Conservation (phyloP, 768 basidiomycete species). For the Russula virescens region DNA sequence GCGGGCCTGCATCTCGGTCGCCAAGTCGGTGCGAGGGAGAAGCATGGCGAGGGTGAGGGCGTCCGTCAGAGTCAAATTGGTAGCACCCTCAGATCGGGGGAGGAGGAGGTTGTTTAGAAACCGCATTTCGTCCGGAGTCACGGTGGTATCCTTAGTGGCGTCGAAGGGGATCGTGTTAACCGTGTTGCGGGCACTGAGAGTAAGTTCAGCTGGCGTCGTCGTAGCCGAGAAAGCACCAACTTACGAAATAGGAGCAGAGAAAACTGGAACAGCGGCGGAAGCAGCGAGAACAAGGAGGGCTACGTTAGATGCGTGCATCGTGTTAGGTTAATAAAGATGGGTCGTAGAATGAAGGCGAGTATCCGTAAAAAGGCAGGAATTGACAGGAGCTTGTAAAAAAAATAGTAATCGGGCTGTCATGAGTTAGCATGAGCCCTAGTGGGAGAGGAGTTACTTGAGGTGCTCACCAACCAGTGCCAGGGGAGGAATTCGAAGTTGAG, state of each 20-base stretch:
- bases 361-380: neutral
- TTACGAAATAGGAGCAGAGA: slow-evolving; percentile 5
- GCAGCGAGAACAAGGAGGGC: neutral
- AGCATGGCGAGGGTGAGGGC: no score
- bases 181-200: neutral
- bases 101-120: no score
- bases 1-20: no score
- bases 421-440: neutral
- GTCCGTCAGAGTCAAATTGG: no score
- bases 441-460: no score
- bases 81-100: no score
- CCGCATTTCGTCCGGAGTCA: no score
- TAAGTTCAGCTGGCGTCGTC: neutral
- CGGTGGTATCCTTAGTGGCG: no score
- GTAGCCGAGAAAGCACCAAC: neutral
- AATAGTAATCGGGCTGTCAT: neutral
- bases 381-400: neutral
- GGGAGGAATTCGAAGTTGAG: neutral
- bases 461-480: slow-evolving; percentile 12
- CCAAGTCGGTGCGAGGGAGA: no score
- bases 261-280: neutral
- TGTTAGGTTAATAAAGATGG: neutral
- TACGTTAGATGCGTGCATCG: slow-evolving; percentile 1
- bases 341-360: neutral
- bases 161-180: no score